Base-by-base conservation (phyloP, 2,329 filamentous ascomycete species). In the Dryadomyces sulphureus region DNA sequence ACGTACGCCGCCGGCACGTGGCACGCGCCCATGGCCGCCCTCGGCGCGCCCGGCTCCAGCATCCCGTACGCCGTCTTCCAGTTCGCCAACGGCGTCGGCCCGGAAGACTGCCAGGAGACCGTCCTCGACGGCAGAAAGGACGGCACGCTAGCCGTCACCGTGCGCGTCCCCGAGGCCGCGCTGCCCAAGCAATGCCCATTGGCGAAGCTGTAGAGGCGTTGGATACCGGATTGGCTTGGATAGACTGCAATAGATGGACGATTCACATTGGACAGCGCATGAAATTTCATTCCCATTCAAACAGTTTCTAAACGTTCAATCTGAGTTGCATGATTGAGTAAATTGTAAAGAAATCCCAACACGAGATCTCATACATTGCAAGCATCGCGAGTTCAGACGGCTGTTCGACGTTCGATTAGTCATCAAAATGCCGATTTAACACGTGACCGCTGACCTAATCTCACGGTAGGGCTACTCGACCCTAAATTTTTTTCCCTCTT, bases 1-100 rank as follows among this genome's bases (percentile, higher is more conserved):
- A 95, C 88, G 3, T 98, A 96, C 61, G 87, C 76, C 1, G 79
- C 84, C 1, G 92, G 87, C 5, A 95, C 88, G 45, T 98, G 90
- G 77, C 92, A 98, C 67, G 88, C 90, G 50, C 92, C 92, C 0
- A 96, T 98, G 90, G 84, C 88, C 14, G 88, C 86, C 16, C 63
- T 96, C 42, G 89, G 89, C 0, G 52, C 59, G 2, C 47, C 56
- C 2, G 69, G 64, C 2, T 64, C 66, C 22, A 70, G 79, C 19
- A 68, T 95, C 41, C 86, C 92, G 59, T 96, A 95, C 61, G 75
- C 94, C 5, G 90, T 96, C 2, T 75, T 84, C 53, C 90, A 96
- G 66, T 92, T 84, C 65, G 79, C 80, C 30, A 96, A 93, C 62
- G 88, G 84, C 2, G 81, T 92, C 12, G 75, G 65, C 0, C 65